Evolutionary conservation across 2,329 filamentous ascomycete genomes (phyloP).

Genomic region (Bipolaris zeicola): DNA sequence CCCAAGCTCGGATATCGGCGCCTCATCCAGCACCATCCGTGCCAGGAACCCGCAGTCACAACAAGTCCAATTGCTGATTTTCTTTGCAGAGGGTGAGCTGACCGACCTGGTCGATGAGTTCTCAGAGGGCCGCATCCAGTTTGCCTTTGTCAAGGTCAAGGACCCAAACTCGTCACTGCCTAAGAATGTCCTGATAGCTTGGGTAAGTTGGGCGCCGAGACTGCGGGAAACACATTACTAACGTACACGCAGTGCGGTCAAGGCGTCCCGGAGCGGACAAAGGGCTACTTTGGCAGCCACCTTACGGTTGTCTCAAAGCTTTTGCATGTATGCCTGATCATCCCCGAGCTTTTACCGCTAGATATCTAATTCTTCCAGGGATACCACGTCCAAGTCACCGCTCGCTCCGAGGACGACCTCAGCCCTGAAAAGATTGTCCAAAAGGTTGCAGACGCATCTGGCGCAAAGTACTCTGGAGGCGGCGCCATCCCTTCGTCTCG

Average conservation of each 20-base stretch:
- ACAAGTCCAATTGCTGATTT: conserved; percentile 30
- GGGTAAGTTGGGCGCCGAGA: conserved; percentile 57
- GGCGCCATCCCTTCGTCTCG: conserved; percentile 61
- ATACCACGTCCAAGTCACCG: conserved; percentile 97
- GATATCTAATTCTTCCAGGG: conserved; percentile 58
- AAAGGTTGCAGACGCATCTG: conserved; percentile 93
- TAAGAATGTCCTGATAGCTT: conserved; percentile 91
- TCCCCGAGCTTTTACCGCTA: neutral
- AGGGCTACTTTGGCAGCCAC: conserved; percentile 98
- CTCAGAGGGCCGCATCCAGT: conserved; percentile 94
- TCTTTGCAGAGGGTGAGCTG: conserved; percentile 78
- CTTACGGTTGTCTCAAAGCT: conserved; percentile 86
- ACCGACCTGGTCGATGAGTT: conserved; percentile 92
- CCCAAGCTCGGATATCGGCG: conserved; percentile 21
- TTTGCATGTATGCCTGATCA: conserved; percentile 68
- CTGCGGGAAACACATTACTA: conserved; percentile 13
- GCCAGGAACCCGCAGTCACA: neutral
- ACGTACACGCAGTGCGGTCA: conserved; percentile 72
- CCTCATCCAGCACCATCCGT: neutral
- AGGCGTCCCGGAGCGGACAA: conserved; percentile 96
- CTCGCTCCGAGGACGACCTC: conserved; percentile 87
- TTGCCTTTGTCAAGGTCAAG: conserved; percentile 95
- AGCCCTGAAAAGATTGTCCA: conserved; percentile 86
- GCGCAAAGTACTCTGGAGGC: conserved; percentile 85
- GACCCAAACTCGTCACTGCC: conserved; percentile 89